Evolutionary conservation across 768 basidiomycete species (phyloP).

Genomic region (Kwoniella shandongensis): DNA sequence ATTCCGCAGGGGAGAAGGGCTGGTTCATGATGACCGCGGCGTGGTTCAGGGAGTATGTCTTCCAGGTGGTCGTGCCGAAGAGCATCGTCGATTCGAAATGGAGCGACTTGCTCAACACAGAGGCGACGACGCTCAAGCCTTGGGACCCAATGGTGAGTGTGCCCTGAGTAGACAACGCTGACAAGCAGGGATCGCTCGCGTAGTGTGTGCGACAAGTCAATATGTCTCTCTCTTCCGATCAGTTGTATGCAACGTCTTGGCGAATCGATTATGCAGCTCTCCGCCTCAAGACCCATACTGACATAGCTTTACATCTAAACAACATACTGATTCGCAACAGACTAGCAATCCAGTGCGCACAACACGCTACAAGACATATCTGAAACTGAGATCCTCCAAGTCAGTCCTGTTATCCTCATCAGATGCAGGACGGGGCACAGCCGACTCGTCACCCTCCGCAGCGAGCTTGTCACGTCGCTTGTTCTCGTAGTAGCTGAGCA

Average conservation of each 20-base stretch:
- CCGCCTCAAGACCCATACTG: too few species aligned
- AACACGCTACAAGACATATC: constrained; percentile 27
- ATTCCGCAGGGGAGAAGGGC: constrained; percentile 72
- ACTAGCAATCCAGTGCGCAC: too few species aligned
- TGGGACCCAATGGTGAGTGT: constrained; percentile 81
- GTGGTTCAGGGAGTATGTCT: constrained; percentile 92
- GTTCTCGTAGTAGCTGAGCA: constrained; percentile 34
- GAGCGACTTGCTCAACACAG: constrained; percentile 73
- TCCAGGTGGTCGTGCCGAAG: constrained; percentile 87
- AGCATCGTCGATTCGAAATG: constrained; percentile 76
- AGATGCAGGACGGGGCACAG: constrained; percentile 17
- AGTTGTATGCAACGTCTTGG: too few species aligned
- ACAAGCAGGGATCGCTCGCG: too few species aligned
- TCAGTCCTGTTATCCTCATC: constrained; percentile 31
- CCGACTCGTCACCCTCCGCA: constrained; percentile 29
- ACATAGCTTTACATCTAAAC: too few species aligned
- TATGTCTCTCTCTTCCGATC: too few species aligned
- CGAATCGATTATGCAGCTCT: too few species aligned
- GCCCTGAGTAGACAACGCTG: too few species aligned
- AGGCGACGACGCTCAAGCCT: constrained; percentile 69
- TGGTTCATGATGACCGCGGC: constrained; percentile 82
- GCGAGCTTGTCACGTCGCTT: constrained; percentile 31
- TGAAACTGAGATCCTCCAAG: constrained; percentile 33
- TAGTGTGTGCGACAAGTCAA: too few species aligned
- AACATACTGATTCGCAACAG: too few species aligned